These are phyloP conservation scores for Saccharomycopsis sp. DNA, from an alignment of 805 yeast species.

Conservation along the genomic window DNA sequence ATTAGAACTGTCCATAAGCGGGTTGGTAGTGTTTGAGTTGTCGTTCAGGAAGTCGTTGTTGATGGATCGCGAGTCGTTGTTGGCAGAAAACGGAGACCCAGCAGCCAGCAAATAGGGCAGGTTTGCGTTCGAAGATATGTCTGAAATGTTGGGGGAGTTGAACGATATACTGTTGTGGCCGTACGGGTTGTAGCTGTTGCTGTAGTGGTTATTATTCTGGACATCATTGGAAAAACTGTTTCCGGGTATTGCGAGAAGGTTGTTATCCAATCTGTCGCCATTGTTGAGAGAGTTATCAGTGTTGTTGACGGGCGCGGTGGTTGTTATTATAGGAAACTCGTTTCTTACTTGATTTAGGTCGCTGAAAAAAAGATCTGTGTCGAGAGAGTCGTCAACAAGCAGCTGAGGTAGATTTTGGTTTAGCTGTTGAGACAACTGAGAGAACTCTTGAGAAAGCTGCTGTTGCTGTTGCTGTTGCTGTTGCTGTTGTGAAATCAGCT, in stretches of 20 bases:
- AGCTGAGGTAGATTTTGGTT: not conserved
- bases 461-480: constrained; percentile 6
- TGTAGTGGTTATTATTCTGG: not conserved
- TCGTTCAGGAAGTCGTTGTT: constrained; percentile 5
- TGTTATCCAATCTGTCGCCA: not conserved
- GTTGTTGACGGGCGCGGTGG: not conserved
- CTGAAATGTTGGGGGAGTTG: constrained; percentile 13
- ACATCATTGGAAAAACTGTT: not conserved
- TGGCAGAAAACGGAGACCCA: constrained; percentile 12
- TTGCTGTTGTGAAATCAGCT: constrained; percentile 6
- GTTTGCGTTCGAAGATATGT: constrained; percentile 11
- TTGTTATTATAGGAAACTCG: not conserved
- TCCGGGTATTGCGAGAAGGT: not conserved
- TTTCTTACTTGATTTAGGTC: not conserved
- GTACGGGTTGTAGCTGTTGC: not conserved
- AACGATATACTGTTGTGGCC: not conserved
- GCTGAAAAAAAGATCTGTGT: not conserved
- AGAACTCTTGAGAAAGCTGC: not conserved
- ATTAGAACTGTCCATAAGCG: not conserved
- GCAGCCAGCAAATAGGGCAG: constrained; percentile 14
- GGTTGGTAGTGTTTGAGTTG: not conserved
- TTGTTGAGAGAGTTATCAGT: not conserved
- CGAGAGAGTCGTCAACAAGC: not conserved
- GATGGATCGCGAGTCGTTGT: constrained; percentile 10
- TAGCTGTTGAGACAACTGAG: not conserved